phyloP scores from a whole-genome alignment of 192 early-diverging fungal genomes.

The Linnemannia exigua region DNA sequence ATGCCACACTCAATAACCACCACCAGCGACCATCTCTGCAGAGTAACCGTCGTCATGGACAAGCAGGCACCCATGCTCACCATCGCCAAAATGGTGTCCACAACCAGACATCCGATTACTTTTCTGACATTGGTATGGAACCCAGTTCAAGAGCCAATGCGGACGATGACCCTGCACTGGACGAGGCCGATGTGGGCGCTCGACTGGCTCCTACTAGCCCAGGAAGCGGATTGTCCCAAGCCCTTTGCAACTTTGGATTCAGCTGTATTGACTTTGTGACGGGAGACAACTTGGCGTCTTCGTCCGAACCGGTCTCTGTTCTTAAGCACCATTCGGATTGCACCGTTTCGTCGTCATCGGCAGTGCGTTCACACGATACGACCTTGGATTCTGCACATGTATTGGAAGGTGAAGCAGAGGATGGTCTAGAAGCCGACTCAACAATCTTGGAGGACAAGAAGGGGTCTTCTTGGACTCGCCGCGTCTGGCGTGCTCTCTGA shows the following conservation, averaged over 20 bases:
- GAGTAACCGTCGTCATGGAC: not conserved
- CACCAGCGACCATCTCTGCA: not conserved
- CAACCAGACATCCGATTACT: not conserved
- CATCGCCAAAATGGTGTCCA: not conserved
- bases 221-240: constrained; percentile 26
- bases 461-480: not conserved
- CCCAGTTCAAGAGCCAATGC: not conserved
- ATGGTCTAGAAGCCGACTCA: not conserved
- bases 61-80: not conserved
- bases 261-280: constrained; percentile 33
- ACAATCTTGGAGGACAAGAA: constrained; percentile 1
- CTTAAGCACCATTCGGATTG: not conserved
- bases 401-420: not conserved
- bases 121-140: not conserved
- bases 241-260: constrained; percentile 39
- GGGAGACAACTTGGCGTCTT: not conserved
- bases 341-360: not conserved
- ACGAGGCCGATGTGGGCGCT: not conserved
- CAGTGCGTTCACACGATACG: not conserved
- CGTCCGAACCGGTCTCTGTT: not conserved
- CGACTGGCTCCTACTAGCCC: constrained; percentile 3
- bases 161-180: not conserved
- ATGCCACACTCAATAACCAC: not conserved
- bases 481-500: not conserved
- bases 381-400: not conserved